phyloP scores from a whole-genome alignment of 352 stramenopile genomes.

The Globisporangium nunn region DNA sequence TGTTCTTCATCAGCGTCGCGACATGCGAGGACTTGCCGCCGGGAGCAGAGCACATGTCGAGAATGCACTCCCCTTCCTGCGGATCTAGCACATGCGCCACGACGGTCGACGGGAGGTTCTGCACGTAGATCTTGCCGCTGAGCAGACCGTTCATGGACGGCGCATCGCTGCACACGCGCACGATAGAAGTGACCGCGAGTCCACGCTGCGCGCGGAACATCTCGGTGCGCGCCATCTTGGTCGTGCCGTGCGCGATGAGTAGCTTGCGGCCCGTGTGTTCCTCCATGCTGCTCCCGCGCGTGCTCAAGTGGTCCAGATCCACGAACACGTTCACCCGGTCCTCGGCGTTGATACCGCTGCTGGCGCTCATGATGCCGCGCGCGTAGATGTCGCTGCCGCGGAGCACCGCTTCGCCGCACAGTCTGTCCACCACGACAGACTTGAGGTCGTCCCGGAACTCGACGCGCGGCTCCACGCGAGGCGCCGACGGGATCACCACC shows the following conservation, averaged over 20 bases:
- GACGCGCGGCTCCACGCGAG: constrained; percentile 20
- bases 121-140: constrained; percentile 79
- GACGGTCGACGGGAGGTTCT: constrained; percentile 91
- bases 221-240: constrained; percentile 67
- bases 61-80: constrained; percentile 74
- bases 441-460: constrained; percentile 26
- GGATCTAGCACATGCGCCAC: constrained; percentile 88
- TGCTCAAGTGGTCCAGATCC: constrained; percentile 74
- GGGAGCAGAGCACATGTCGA: constrained; percentile 93
- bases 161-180: constrained; percentile 73
- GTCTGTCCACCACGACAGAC: constrained; percentile 83
- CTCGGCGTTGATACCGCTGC: constrained; percentile 68
- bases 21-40: constrained; percentile 93
- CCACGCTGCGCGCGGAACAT: constrained; percentile 68
- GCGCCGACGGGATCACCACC: constrained; percentile 59
- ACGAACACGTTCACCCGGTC: constrained; percentile 84
- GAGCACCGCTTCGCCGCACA: constrained; percentile 91
- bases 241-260: constrained; percentile 63
- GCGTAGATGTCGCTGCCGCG: constrained; percentile 92
- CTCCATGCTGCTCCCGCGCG: constrained; percentile 56
- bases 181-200: constrained; percentile 51
- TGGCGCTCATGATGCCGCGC: constrained; percentile 87
- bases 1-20: constrained; percentile 88
- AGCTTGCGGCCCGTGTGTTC: constrained; percentile 79
- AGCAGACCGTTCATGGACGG: constrained; percentile 88